Conservation (phyloP, 2,329 filamentous ascomycete species). For the Knufia petricola region DNA sequence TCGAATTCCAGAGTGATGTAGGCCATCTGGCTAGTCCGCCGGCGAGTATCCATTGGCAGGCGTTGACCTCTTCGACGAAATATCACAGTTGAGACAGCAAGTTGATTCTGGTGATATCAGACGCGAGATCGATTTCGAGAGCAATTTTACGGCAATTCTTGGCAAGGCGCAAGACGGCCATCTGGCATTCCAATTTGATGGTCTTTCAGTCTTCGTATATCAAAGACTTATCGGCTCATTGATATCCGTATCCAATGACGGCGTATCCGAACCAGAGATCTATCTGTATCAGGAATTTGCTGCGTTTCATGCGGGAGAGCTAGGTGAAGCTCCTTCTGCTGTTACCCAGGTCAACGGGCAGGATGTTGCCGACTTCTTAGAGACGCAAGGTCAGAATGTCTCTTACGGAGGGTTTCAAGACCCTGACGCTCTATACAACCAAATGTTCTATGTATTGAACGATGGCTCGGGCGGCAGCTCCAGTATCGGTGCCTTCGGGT, state of each 20-base stretch:
- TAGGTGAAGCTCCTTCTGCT: background rate
- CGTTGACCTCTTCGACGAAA: conserved; percentile 39
- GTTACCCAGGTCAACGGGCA: conserved; percentile 9
- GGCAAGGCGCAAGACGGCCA: conserved; percentile 55
- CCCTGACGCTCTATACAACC: conserved; percentile 25
- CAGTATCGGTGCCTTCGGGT: conserved; percentile 4
- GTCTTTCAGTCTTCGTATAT: conserved; percentile 38
- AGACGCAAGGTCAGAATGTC: conserved; percentile 1
- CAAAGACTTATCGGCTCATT: conserved; percentile 44
- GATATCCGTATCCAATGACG: conserved; percentile 25
- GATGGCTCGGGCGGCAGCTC: conserved; percentile 4
- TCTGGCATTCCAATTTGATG: conserved; percentile 25
- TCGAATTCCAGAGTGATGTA: conserved; percentile 40
- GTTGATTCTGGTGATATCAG: background rate
- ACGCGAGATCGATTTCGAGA: conserved; percentile 35
- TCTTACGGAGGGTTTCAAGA: conserved; percentile 15
- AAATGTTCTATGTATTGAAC: conserved; percentile 21
- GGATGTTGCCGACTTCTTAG: conserved; percentile 1
- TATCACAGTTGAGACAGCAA: conserved; percentile 33
- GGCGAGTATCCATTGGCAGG: conserved; percentile 39
- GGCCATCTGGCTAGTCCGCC: conserved; percentile 44
- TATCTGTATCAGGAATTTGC: background rate
- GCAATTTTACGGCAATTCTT: conserved; percentile 44
- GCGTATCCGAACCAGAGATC: background rate
- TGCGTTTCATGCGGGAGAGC: background rate